A percentile compares a stretch with the other conserved stretches of the same genome.
These are phyloP conservation scores for Dipteronia sinensis DNA, from an alignment of 345 rosid species.

Conservation along the genomic window DNA sequence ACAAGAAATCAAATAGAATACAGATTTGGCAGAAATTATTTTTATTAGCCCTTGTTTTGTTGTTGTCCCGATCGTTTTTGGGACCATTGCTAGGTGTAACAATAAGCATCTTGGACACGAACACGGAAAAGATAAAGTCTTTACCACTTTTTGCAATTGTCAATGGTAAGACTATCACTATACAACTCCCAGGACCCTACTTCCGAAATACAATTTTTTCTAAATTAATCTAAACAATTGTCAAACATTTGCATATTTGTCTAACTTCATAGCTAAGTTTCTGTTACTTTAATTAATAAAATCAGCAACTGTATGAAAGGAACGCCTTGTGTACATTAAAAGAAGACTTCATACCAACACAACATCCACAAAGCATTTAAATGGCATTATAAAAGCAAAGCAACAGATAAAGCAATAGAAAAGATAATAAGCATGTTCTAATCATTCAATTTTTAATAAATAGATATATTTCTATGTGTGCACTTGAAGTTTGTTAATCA, in stretches of 20 bases:
- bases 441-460: not conserved
- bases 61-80: no score
- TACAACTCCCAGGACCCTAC: not conserved
- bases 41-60: not conserved
- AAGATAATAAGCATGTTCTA: not conserved
- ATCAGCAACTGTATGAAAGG: not conserved
- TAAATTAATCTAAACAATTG: not conserved
- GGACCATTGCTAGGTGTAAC: not conserved
- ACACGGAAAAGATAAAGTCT: not conserved
- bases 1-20: not conserved
- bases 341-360: not conserved
- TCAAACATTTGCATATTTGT: not conserved
- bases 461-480: not conserved
- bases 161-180: not conserved
- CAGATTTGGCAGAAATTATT: not conserved
- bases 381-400: conserved; percentile 1
- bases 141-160: not conserved
- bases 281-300: not conserved
- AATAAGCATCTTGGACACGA: not conserved
- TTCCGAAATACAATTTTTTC: not conserved
- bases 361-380: not conserved
- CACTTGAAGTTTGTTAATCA: not conserved
- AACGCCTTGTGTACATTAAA: not conserved
- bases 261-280: not conserved
- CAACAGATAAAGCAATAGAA: not conserved